phyloP scores from a whole-genome alignment of 192 early-diverging fungal genomes.

The Umbelopsis sp. region DNA sequence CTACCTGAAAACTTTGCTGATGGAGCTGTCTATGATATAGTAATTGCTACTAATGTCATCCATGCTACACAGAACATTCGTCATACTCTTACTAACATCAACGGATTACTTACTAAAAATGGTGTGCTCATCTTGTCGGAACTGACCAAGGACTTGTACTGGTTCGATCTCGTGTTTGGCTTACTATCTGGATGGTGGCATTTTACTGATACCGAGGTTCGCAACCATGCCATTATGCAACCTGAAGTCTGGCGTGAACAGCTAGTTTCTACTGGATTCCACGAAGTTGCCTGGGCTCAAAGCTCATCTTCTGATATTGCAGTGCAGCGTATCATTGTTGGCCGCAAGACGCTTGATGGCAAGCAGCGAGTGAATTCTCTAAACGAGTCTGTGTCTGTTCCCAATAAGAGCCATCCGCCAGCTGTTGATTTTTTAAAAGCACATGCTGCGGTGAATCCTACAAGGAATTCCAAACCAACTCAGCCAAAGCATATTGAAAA shows the following conservation, averaged over 20 bases:
- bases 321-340: conserved; percentile 1
- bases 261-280: neutral
- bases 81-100: neutral
- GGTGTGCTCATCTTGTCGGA: neutral
- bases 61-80: neutral
- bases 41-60: neutral
- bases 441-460: neutral
- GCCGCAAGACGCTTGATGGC: neutral
- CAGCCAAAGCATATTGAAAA: conserved; percentile 2
- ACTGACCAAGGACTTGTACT: conserved; percentile 2
- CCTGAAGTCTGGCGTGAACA: conserved; percentile 1
- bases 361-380: neutral
- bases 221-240: conserved; percentile 1
- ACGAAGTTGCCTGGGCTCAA: neutral
- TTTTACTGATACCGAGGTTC: neutral
- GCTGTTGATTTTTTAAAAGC: neutral
- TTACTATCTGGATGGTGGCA: neutral
- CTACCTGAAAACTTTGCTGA: neutral
- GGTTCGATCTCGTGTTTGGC: neutral
- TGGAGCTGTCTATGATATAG: neutral
- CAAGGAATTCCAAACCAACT: neutral
- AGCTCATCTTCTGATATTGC: conserved; percentile 5
- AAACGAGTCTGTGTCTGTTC: neutral
- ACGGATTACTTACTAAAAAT: neutral
- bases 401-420: neutral